Conservation (phyloP, 106 monocot species). For the Dioscorea zingiberensis region DNA sequence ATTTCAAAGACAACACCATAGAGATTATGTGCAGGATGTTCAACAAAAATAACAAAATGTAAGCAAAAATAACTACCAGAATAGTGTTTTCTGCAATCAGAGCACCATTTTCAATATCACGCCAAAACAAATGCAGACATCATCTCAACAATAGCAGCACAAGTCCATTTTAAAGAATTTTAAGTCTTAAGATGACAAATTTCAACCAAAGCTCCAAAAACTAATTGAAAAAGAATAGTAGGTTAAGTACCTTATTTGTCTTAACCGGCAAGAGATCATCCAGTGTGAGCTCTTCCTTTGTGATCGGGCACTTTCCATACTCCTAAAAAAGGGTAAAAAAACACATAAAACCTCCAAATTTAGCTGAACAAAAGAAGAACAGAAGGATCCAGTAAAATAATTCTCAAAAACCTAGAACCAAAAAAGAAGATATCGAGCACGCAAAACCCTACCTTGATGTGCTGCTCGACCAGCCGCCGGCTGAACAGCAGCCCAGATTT, state of each 20-base stretch:
- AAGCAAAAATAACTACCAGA: too few relatives aligned
- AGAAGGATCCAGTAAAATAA: neutral
- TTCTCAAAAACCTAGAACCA: neutral
- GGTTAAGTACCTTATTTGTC: conserved; percentile 49
- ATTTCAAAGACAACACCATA: too few relatives aligned
- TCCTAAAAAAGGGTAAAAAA: conserved; percentile 32
- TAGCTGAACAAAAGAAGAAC: neutral
- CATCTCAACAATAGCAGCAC: too few relatives aligned
- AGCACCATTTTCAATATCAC: too few relatives aligned
- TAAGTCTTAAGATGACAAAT: neutral
- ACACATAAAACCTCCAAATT: neutral
- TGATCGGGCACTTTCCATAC: conserved; percentile 90
- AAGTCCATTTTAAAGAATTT: too few relatives aligned
- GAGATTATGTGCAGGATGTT: too few relatives aligned
- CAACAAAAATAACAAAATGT: too few relatives aligned
- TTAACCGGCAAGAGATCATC: conserved; percentile 73
- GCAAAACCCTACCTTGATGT: conserved; percentile 40
- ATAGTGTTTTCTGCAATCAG: too few relatives aligned
- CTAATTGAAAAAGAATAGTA: neutral
- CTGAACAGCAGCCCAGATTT: conserved; percentile 68
- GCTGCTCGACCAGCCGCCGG: conserved; percentile 67
- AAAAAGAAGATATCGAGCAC: neutral
- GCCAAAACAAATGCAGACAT: too few relatives aligned
- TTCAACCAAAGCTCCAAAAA: neutral
- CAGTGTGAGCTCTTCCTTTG: conserved; percentile 75